These are phyloP conservation scores for Suillus plorans DNA, from an alignment of 768 basidiomycete genomes.

Conservation along the genomic window DNA sequence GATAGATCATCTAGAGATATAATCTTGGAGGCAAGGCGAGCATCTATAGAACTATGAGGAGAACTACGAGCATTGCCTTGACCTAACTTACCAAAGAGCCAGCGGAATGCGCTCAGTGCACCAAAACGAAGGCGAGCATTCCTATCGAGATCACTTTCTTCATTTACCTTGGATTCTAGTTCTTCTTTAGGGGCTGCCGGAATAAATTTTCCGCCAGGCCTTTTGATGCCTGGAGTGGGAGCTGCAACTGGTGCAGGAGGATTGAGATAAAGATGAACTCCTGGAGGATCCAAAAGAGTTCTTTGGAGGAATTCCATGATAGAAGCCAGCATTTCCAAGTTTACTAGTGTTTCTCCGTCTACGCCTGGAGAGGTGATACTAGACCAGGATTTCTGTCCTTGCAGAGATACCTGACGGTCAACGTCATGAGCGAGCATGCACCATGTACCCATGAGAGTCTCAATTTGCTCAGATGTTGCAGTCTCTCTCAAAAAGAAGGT, in stretches of 20 bases:
- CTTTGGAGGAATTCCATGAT: constrained; percentile 54
- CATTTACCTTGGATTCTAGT: constrained; percentile 35
- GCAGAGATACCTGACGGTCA: constrained; percentile 57
- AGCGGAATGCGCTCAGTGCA: constrained; percentile 63
- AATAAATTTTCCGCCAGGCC: constrained; percentile 30
- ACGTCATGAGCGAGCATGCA: constrained; percentile 67
- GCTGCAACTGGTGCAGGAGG: constrained; percentile 35
- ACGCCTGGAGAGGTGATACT: constrained; percentile 25
- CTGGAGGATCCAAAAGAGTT: constrained; percentile 59
- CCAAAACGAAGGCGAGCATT: constrained; percentile 68
- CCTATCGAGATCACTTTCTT: constrained; percentile 70
- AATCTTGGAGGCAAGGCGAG: constrained; percentile 3
- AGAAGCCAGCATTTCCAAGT: constrained; percentile 23
- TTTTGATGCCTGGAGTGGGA: constrained; percentile 29
- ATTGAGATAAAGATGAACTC: constrained; percentile 58
- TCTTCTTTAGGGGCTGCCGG: constrained; percentile 33
- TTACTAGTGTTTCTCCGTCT: constrained; percentile 8
- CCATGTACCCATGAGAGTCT: constrained; percentile 72
- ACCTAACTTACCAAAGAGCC: constrained; percentile 55
- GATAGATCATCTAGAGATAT: constrained; percentile 28
- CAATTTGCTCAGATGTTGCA: constrained; percentile 47
- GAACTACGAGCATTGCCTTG: too few species aligned
- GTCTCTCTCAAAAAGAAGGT: constrained; percentile 50
- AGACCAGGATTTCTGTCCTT: constrained; percentile 57
- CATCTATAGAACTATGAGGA: constrained; percentile 10